Base-by-base conservation (phyloP, 176 grass and related monocot species). In the Aegilops tauschii region DNA sequence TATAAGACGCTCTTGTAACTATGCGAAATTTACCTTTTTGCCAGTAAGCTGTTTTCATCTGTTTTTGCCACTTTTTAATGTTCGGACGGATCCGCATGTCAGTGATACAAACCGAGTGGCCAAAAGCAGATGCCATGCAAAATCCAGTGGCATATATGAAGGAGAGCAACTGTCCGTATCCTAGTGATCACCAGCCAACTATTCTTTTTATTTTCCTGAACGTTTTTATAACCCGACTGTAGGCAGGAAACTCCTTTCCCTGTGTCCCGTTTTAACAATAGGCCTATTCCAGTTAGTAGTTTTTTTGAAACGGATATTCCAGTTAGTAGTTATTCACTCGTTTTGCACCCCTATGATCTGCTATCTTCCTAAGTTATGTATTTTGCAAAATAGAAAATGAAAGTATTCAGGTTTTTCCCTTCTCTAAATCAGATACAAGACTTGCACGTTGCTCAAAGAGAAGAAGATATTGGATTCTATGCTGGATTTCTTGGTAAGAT, bases 401-500 rank as follows among this genome's bases (percentile, higher is more conserved):
- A 28, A 30, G 16, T 4, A 14, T 28, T 35, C 30, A 78, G 21
- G 27, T 8, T 34, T 61, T 78, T 62, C 21, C 12, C 52, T 64
- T 89, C 25, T 69, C 29, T 61, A 35, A 35, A 61, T 75, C 30
- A 97, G 92, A 83, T 97, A 82, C 66, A 82, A 82, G 95, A 94
- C 70, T 47, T 97, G 66, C 81, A 90, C 16, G 63, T 91, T 77
- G 86, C 95, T 27, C 25, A 89, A 83, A 59, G 11, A 35, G 95
- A 91, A 64, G 90, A 97, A 97, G 95, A 97, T 86, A 97, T 97
- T 89, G 95, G 95, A 77, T 97, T 94, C 70, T 97, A 94, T 90
- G 95, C 95, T 62, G 95, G 95, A 56, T 92, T 97, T 86, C 86
- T 97, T 40, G 95, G 95, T 94, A 83, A 84, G 61, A 86, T 18